Conservation (phyloP, 2,329 filamentous ascomycete species). For the Fusarium sp. region DNA sequence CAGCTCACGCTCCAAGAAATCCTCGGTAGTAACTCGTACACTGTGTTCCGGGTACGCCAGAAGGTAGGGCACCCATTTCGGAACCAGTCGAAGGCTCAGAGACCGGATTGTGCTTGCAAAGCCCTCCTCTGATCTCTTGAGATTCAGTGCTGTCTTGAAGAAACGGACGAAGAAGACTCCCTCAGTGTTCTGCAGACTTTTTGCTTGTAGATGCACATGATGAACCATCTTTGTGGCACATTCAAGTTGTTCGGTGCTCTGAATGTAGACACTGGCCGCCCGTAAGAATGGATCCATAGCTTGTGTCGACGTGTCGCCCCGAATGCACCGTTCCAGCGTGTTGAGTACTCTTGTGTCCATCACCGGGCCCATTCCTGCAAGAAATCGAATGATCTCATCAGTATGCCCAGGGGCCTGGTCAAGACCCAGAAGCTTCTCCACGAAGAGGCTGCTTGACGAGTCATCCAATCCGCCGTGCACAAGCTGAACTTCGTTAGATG, state of each 20-base stretch:
- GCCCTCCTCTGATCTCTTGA: constrained; percentile 49
- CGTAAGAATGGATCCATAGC: constrained; percentile 71
- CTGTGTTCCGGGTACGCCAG: constrained; percentile 63
- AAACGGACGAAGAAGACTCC: constrained; percentile 66
- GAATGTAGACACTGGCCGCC: constrained; percentile 70
- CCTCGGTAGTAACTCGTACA: constrained; percentile 60
- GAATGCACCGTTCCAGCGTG: constrained; percentile 70
- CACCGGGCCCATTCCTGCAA: constrained; percentile 67
- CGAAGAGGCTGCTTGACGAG: constrained; percentile 64
- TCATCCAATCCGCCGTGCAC: constrained; percentile 59
- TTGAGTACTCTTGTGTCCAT: constrained; percentile 68
- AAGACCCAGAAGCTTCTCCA: constrained; percentile 77
- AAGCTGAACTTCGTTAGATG: constrained; percentile 62
- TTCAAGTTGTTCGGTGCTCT: constrained; percentile 54
- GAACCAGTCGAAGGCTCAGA: constrained; percentile 49
- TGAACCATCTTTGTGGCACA: constrained; percentile 58
- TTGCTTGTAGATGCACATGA: constrained; percentile 63
- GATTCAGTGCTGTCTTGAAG: constrained; percentile 50
- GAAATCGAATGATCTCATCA: constrained; percentile 69
- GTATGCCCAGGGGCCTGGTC: constrained; percentile 70
- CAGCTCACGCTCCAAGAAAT: constrained; percentile 61
- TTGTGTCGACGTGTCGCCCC: constrained; percentile 59
- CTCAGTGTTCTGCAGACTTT: constrained; percentile 63
- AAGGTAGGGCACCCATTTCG: constrained; percentile 67
- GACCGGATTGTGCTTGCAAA: constrained; percentile 39